phyloP scores from a whole-genome alignment of 2,329 filamentous ascomycete genomes.

The Fusarium stilboides region DNA sequence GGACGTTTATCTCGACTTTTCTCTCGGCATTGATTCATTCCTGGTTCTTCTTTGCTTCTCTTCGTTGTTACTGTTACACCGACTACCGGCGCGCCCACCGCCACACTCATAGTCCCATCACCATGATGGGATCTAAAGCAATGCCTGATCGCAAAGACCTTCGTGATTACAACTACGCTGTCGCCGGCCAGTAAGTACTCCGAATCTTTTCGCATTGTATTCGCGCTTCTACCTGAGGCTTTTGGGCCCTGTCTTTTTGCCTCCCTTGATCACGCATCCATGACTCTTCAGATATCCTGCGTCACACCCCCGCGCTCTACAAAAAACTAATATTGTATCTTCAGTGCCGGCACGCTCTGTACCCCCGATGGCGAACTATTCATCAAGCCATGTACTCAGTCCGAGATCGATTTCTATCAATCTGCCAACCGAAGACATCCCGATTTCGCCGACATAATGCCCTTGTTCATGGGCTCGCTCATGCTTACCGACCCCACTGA shows the following conservation, averaged over 20 bases:
- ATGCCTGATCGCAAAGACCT: constrained; percentile 74
- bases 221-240: constrained; percentile 8
- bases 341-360: constrained; percentile 90
- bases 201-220: constrained; percentile 25
- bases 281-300: constrained; percentile 27
- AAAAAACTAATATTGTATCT: constrained; percentile 40
- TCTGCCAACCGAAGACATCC: constrained; percentile 75
- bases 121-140: constrained; percentile 51
- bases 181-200: constrained; percentile 84
- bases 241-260: constrained; percentile 1
- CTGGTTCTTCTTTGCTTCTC: constrained; percentile 13
- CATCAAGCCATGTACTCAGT: constrained; percentile 91
- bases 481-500: constrained; percentile 72
- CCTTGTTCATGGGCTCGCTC: constrained; percentile 86
- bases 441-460: constrained; percentile 85
- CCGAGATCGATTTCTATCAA: constrained; percentile 93
- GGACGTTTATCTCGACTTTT: constrained; percentile 17
- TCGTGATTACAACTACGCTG: constrained; percentile 80
- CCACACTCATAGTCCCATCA: constrained; percentile 38
- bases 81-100: constrained; percentile 29
- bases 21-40: constrained; percentile 7
- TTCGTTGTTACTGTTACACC: constrained; percentile 29
- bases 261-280: constrained; percentile 11
- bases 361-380: constrained; percentile 87
- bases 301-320: constrained; percentile 31